A percentile compares a stretch with the other conserved stretches of the same genome.
Conservation (phyloP, 257 asterid species). For the Solanum tacnaense region DNA sequence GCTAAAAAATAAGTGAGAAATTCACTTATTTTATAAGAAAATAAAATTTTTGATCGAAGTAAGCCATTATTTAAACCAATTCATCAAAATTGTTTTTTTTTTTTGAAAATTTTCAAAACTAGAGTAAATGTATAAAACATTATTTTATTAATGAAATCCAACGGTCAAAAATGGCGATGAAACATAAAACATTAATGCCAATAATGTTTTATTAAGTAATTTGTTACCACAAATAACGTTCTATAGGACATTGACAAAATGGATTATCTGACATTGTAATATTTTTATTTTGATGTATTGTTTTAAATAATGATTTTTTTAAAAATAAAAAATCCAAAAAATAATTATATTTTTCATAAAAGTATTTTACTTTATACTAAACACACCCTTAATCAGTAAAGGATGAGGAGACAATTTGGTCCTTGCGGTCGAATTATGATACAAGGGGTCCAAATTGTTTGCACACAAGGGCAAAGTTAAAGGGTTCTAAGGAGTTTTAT, state of each 20-base stretch:
- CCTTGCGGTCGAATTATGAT: background rate
- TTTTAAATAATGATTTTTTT: no score
- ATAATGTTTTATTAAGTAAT: background rate
- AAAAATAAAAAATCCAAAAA: background rate
- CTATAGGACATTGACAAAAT: background rate
- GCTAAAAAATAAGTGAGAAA: background rate
- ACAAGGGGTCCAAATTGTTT: background rate
- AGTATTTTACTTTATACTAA: background rate
- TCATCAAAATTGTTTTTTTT: background rate
- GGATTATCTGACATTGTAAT: background rate
- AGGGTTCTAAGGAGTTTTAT: background rate
- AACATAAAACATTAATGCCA: background rate
- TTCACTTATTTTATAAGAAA: background rate
- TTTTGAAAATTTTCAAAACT: background rate
- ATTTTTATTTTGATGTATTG: background rate
- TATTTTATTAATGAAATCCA: background rate
- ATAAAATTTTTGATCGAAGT: background rate
- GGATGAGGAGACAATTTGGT: background rate
- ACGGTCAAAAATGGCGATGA: background rate
- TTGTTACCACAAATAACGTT: background rate
- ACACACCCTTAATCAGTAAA: background rate
- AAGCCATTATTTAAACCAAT: background rate
- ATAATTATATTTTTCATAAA: background rate
- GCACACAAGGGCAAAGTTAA: background rate
- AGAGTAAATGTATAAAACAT: background rate